Conservation (phyloP, 2,329 filamentous ascomycete species). For the Gremmenia infestans region DNA sequence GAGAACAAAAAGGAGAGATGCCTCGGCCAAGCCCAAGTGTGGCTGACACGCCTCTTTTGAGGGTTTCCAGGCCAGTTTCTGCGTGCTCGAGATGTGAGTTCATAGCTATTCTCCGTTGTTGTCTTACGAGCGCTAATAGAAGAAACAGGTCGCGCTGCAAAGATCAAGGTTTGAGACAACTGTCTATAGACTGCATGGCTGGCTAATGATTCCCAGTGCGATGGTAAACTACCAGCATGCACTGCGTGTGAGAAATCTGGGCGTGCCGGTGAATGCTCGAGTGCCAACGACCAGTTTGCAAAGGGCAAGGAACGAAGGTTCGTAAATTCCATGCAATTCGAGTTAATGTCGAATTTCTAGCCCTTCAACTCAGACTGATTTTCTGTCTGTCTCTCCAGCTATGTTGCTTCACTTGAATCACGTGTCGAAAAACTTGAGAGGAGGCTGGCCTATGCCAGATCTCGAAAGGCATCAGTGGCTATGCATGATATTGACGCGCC, state of each 20-base stretch:
- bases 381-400: slow-evolving; percentile 43
- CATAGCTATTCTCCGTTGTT: background rate
- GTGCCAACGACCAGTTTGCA: slow-evolving; percentile 92
- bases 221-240: slow-evolving; percentile 91
- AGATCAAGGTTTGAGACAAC: slow-evolving; percentile 65
- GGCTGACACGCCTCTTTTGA: slow-evolving; percentile 50
- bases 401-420: slow-evolving; percentile 91
- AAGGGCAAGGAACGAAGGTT: slow-evolving; percentile 89
- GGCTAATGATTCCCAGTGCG: slow-evolving; percentile 54
- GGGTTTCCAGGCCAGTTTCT: slow-evolving; percentile 73
- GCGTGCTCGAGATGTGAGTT: slow-evolving; percentile 69
- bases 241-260: slow-evolving; percentile 92
- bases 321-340: slow-evolving; percentile 12
- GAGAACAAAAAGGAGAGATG: slow-evolving; percentile 11
- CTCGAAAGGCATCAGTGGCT: slow-evolving; percentile 65
- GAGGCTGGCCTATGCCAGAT: slow-evolving; percentile 64
- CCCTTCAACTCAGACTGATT: slow-evolving; percentile 13
- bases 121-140: slow-evolving; percentile 1
- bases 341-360: no score
- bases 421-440: slow-evolving; percentile 84
- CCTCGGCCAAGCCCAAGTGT: slow-evolving; percentile 19
- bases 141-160: slow-evolving; percentile 66
- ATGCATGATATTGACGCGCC: slow-evolving; percentile 55
- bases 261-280: slow-evolving; percentile 80
- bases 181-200: slow-evolving; percentile 9